phyloP scores from a whole-genome alignment of 1,139 yeast species.

The Sugiyamaella novakii region DNA sequence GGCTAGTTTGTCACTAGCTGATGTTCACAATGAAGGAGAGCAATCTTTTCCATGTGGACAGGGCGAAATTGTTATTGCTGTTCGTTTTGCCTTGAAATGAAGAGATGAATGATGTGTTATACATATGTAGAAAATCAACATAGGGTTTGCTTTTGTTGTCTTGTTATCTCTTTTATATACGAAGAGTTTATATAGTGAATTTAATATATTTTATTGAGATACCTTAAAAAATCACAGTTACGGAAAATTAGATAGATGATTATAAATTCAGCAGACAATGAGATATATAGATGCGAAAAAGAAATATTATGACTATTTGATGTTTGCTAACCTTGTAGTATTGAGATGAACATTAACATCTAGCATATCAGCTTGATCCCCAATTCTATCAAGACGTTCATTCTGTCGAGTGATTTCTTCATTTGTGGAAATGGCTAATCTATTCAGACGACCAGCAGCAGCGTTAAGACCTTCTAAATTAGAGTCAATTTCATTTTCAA shows the following conservation, averaged over 20 bases:
- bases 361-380: slow-evolving; percentile 54
- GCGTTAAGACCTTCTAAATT: slow-evolving; percentile 54
- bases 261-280: too few relatives aligned
- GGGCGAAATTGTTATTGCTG: slow-evolving; percentile 26
- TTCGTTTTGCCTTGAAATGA: slow-evolving; percentile 20
- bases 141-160: not conserved
- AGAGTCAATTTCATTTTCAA: slow-evolving; percentile 59
- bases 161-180: slow-evolving; percentile 1
- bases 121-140: too few relatives aligned
- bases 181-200: too few relatives aligned
- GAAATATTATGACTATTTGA: too few relatives aligned
- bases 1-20: slow-evolving; percentile 42
- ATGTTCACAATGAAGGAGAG: slow-evolving; percentile 33
- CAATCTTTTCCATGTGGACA: slow-evolving; percentile 35
- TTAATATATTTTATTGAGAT: too few relatives aligned
- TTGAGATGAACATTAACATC: slow-evolving; percentile 57
- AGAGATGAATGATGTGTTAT: not conserved
- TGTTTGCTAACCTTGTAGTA: slow-evolving; percentile 46
- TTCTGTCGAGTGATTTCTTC: slow-evolving; percentile 57
- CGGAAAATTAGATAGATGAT: too few relatives aligned
- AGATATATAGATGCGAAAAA: too few relatives aligned
- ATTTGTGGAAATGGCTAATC: slow-evolving; percentile 54
- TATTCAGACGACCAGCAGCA: slow-evolving; percentile 53
- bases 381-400: slow-evolving; percentile 54
- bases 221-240: too few relatives aligned